Conservation (phyloP, 2,329 filamentous ascomycete genomes). For the Fusarium pseudocircinatum region DNA sequence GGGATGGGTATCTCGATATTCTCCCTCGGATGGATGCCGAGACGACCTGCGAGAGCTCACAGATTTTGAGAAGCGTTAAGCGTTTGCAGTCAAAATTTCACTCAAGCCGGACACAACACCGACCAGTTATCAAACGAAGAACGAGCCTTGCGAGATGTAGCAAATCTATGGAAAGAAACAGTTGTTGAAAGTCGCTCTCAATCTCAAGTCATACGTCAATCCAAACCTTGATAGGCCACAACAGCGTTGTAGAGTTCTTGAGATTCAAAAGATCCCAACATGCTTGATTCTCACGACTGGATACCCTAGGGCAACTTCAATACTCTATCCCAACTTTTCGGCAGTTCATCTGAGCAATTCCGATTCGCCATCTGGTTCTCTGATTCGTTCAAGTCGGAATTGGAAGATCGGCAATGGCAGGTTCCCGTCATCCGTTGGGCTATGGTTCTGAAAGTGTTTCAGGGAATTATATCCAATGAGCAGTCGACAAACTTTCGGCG, state of each 20-base stretch:
- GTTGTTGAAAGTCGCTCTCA: too few relatives aligned
- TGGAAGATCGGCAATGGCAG: background rate
- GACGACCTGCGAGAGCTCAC: too few relatives aligned
- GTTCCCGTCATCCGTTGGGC: background rate
- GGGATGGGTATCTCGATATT: background rate
- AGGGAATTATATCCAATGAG: background rate
- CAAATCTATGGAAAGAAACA: background rate
- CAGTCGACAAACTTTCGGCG: background rate
- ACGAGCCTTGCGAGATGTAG: too few relatives aligned
- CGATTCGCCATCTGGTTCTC: background rate
- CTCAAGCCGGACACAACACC: too few relatives aligned
- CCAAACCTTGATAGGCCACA: accelerated
- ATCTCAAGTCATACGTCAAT: background rate
- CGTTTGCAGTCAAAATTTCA: too few relatives aligned
- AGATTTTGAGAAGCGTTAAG: accelerated
- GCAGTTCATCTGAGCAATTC: background rate
- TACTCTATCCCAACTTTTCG: background rate
- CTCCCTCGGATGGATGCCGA: background rate
- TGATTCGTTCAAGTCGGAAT: background rate
- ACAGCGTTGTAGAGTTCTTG: accelerated
- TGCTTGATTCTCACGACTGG: accelerated
- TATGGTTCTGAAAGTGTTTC: background rate
- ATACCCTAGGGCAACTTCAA: background rate
- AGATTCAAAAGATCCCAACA: background rate
- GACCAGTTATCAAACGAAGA: background rate